Conservation (phyloP, 371 early-diverging fungal species). For the Modicella reniformis region DNA sequence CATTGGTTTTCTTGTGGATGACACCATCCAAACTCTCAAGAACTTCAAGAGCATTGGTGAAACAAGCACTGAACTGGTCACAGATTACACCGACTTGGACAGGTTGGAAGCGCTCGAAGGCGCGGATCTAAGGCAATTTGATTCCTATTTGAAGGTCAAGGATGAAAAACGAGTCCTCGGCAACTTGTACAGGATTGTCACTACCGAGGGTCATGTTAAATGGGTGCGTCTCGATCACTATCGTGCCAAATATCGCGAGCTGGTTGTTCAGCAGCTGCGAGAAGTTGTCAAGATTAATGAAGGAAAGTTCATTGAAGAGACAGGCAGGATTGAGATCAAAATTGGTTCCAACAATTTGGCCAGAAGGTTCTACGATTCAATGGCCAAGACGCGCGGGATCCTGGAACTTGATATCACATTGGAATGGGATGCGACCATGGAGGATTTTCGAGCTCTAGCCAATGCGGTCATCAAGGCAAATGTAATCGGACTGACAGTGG, state of each 20-base stretch:
- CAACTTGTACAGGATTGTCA: constrained; percentile 7
- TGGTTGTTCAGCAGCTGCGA: not conserved
- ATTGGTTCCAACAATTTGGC: not conserved
- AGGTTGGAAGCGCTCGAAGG: constrained; percentile 17
- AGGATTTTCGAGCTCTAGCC: constrained; percentile 14
- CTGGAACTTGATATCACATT: constrained; percentile 11
- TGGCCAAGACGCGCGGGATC: constrained; percentile 2
- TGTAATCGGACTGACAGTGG: not conserved
- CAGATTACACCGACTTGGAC: not conserved
- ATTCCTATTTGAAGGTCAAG: not conserved
- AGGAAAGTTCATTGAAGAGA: not conserved
- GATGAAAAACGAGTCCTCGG: not conserved
- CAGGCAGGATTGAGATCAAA: not conserved
- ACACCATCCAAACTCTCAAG: constrained; percentile 11
- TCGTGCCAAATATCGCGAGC: not conserved
- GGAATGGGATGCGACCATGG: constrained; percentile 7
- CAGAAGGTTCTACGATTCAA: constrained; percentile 1
- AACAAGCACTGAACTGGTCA: not conserved
- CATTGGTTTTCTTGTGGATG: constrained; percentile 5
- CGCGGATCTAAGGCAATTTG: constrained; percentile 15
- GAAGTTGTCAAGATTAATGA: not conserved
- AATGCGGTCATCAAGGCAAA: not conserved
- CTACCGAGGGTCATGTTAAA: constrained; percentile 1
- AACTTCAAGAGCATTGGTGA: not conserved
- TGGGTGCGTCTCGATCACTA: constrained; percentile 15